These are phyloP conservation scores for Entophlyctis luteolus DNA, from an alignment of 192 early-diverging fungal species.

Conservation along the genomic window DNA sequence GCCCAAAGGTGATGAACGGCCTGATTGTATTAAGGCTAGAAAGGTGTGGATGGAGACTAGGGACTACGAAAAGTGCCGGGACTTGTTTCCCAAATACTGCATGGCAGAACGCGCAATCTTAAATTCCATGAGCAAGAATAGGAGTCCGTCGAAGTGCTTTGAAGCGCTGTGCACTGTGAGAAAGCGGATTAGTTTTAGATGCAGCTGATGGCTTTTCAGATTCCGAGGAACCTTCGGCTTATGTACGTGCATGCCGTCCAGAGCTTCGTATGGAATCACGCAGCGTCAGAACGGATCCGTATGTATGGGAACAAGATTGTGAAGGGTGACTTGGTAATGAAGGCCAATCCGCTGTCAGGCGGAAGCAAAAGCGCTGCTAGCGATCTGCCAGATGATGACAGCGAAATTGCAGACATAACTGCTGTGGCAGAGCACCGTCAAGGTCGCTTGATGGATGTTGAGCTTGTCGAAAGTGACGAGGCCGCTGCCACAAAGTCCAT, in stretches of 20 bases:
- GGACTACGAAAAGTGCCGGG: slow-evolving; percentile 60
- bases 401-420: slow-evolving; percentile 22
- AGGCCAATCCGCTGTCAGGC: slow-evolving; percentile 29
- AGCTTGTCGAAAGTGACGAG: slow-evolving; percentile 61
- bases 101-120: slow-evolving; percentile 75
- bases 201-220: slow-evolving; percentile 29
- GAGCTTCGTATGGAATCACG: slow-evolving; percentile 88
- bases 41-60: slow-evolving; percentile 59
- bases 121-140: slow-evolving; percentile 47
- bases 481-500: slow-evolving; percentile 70
- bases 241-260: slow-evolving; percentile 98
- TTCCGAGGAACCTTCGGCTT: slow-evolving; percentile 77
- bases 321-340: slow-evolving; percentile 78
- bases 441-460: slow-evolving; percentile 23
- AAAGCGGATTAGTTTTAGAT: not conserved
- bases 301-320: slow-evolving; percentile 66
- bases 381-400: slow-evolving; percentile 7
- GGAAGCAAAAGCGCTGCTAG: not conserved
- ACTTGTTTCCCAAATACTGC: slow-evolving; percentile 61
- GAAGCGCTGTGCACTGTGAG: slow-evolving; percentile 63
- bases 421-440: slow-evolving; percentile 26
- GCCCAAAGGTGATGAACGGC: slow-evolving; percentile 72
- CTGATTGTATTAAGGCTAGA: slow-evolving; percentile 62
- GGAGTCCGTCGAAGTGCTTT: slow-evolving; percentile 42
- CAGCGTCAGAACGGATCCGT: slow-evolving; percentile 69